Conservation (phyloP, 1,139 yeast genomes). For the Sugiyamaella japonica region DNA sequence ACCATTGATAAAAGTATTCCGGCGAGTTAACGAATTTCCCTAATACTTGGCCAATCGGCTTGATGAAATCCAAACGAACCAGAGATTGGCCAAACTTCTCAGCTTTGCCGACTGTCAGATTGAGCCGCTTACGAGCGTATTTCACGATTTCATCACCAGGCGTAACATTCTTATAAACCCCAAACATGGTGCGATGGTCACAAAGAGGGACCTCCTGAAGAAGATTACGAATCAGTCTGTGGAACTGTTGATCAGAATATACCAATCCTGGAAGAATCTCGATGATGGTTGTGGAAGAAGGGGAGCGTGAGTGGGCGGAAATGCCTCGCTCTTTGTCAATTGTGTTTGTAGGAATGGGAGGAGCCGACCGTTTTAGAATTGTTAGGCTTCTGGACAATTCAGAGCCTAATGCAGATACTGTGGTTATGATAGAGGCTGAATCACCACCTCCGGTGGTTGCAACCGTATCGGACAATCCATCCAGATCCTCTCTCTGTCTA, state of each 20-base stretch:
- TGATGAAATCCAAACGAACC: conserved; percentile 58
- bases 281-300: not conserved
- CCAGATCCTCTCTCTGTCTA: conserved; percentile 61
- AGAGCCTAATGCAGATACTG: conserved; percentile 14
- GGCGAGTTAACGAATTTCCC: conserved; percentile 68
- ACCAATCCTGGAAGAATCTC: conserved; percentile 33
- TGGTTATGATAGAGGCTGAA: not conserved
- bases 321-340: not conserved
- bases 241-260: conserved; percentile 25
- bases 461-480: conserved; percentile 16
- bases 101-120: conserved; percentile 56
- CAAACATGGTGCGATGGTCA: conserved; percentile 52
- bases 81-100: conserved; percentile 76
- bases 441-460: not conserved
- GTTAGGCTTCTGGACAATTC: conserved; percentile 20
- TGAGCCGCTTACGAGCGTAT: conserved; percentile 51
- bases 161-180: conserved; percentile 59
- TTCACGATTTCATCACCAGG: conserved; percentile 60
- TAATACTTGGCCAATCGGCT: conserved; percentile 54
- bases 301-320: not conserved
- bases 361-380: conserved; percentile 14
- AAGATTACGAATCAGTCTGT: conserved; percentile 44
- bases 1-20: conserved; percentile 75
- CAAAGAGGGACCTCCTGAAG: conserved; percentile 45
- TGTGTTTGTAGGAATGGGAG: conserved; percentile 13